Conservation (phyloP, 106 monocot species). For the Dendrobium nobile region DNA sequence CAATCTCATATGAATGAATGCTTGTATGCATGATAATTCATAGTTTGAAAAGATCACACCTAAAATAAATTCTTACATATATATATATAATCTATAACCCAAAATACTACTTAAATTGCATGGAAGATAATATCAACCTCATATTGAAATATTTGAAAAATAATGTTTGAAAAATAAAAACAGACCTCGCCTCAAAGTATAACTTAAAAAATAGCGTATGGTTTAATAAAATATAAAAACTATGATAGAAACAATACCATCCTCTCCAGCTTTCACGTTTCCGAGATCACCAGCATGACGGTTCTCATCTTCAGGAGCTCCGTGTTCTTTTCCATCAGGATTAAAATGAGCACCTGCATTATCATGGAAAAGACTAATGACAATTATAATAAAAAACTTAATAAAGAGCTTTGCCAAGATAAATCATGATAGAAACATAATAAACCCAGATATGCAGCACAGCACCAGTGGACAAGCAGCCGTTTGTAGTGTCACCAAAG, state of each 20-base stretch:
- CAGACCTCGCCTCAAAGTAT: no score
- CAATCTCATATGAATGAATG: not conserved
- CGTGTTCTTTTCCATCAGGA: conserved; percentile 72
- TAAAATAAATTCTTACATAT: not conserved
- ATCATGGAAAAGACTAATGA: not conserved
- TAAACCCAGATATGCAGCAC: not conserved
- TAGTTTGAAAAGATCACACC: not conserved
- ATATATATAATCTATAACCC: not conserved
- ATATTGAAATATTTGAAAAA: not conserved
- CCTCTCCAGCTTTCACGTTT: conserved; percentile 53
- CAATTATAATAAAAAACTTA: not conserved
- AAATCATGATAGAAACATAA: not conserved
- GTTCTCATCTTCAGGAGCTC: conserved; percentile 62
- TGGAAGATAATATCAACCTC: not conserved
- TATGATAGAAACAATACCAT: conserved; percentile 43
- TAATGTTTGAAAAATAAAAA: not conserved
- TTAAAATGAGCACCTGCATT: conserved; percentile 80
- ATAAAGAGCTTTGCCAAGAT: not conserved
- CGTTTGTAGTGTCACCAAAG: conserved; percentile 81
- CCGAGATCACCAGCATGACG: conserved; percentile 95
- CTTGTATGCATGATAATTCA: not conserved
- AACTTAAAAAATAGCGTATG: not conserved
- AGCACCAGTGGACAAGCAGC: conserved; percentile 85
- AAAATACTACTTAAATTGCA: not conserved
- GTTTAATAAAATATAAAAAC: not conserved